A percentile compares a stretch with the other conserved stretches of the same genome.
These are phyloP conservation scores for Podaxis sp. DNA, from an alignment of 768 basidiomycete genomes.

Conservation along the genomic window DNA sequence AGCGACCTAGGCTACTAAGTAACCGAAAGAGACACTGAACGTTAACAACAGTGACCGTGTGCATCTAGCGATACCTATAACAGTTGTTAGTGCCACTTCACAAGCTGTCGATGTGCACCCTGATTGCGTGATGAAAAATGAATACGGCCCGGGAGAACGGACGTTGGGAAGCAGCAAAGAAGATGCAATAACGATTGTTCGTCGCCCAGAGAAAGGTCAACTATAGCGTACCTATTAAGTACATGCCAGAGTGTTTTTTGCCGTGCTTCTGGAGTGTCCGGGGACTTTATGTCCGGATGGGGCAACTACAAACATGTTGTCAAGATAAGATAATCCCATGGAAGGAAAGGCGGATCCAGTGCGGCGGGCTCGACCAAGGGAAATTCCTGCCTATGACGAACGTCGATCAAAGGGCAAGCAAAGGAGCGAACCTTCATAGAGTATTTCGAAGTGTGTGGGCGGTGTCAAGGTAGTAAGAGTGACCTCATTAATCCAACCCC, in stretches of 20 bases:
- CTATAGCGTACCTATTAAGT: not conserved
- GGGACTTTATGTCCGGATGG: conserved; percentile 1
- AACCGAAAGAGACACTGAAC: not conserved
- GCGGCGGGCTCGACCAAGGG: not conserved
- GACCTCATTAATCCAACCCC: not conserved
- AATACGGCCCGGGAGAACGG: not conserved
- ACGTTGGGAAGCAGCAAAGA: not conserved
- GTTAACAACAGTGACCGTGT: not conserved
- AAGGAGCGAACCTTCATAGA: not conserved
- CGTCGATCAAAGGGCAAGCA: not conserved
- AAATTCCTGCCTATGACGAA: not conserved
- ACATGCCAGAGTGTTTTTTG: not conserved
- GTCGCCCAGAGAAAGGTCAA: not conserved
- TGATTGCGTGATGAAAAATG: not conserved
- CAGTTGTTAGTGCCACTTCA: not conserved
- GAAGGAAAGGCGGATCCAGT: not conserved
- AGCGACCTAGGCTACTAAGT: not conserved
- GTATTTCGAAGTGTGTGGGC: not conserved
- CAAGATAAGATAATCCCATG: conserved; percentile 4
- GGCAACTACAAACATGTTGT: conserved; percentile 1
- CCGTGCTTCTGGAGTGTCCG: conserved; percentile 6
- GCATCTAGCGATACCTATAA: not conserved
- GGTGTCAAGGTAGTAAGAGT: not conserved
- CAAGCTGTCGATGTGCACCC: not conserved
- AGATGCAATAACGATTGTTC: not conserved